These are phyloP conservation scores for Coemansia sp. DNA, from an alignment of 192 early-diverging fungal genomes.

Conservation along the genomic window DNA sequence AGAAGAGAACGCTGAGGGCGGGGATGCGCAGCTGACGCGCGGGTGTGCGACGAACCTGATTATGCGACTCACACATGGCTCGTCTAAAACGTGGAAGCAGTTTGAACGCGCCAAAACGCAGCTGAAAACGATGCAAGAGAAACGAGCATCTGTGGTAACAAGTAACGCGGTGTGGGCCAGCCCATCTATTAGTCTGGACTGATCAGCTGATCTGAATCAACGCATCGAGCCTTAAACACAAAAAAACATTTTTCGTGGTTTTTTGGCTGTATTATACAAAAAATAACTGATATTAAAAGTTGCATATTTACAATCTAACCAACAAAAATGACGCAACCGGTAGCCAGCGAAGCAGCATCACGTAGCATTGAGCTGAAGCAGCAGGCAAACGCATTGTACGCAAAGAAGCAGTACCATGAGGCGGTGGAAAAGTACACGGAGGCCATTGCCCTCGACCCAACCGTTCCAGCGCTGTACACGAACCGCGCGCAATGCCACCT, in stretches of 20 bases:
- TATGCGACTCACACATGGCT: conserved; percentile 56
- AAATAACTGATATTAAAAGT: neutral
- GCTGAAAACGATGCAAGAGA: neutral
- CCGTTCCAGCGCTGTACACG: conserved; percentile 81
- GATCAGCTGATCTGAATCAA: neutral
- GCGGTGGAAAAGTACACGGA: conserved; percentile 90
- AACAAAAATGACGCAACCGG: conserved; percentile 7
- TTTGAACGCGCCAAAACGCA: conserved; percentile 7
- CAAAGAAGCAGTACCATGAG: conserved; percentile 68
- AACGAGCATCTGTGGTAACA: neutral
- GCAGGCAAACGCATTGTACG: conserved; percentile 46
- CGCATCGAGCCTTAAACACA: neutral
- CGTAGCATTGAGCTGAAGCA: conserved; percentile 32
- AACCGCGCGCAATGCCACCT: conserved; percentile 92
- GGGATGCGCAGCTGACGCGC: conserved; percentile 41
- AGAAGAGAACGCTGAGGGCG: neutral
- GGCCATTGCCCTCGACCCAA: conserved; percentile 82
- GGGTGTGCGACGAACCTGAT: conserved; percentile 74
- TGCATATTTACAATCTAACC: neutral
- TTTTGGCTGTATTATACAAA: neutral
- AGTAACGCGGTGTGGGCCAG: neutral
- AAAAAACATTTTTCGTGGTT: neutral
- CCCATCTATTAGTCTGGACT: neutral
- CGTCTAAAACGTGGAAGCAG: conserved; percentile 49
- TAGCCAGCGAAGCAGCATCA: conserved; percentile 7